These are phyloP conservation scores for Solanum aculeatissimum DNA, from an alignment of 305 asterid species.

Conservation along the genomic window DNA sequence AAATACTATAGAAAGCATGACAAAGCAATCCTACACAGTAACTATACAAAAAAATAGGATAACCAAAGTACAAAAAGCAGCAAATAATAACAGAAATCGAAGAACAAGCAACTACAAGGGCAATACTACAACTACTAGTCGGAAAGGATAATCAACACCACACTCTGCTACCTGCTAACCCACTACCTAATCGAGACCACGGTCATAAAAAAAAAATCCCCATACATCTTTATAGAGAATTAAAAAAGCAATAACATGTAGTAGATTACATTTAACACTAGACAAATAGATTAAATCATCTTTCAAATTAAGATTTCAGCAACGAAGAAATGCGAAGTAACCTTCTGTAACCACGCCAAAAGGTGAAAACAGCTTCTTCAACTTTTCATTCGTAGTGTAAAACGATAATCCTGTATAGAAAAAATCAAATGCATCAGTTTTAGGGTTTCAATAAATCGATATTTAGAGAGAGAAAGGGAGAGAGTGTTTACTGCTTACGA, in stretches of 20 bases:
- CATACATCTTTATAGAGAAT: background rate
- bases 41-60: background rate
- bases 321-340: background rate
- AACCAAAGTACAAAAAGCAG: background rate
- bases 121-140: background rate
- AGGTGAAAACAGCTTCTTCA: constrained; percentile 49
- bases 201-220: background rate
- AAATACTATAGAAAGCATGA: background rate
- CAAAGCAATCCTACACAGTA: background rate
- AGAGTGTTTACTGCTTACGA: constrained; percentile 47
- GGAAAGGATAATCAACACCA: background rate
- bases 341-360: constrained; percentile 58
- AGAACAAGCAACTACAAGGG: background rate
- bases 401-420: constrained; percentile 49
- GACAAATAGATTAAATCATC: background rate
- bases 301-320: background rate
- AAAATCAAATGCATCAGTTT: background rate
- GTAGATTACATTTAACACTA: background rate
- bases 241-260: background rate
- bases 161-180: background rate
- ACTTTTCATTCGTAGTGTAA: constrained; percentile 41
- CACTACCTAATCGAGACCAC: background rate
- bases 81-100: background rate
- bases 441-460: background rate
- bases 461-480: background rate